Evolutionary conservation across 2,329 filamentous ascomycete genomes (phyloP), one percentile per base, ranked within the genome.

Genomic region (Stagonosporopsis tanaceti): DNA sequence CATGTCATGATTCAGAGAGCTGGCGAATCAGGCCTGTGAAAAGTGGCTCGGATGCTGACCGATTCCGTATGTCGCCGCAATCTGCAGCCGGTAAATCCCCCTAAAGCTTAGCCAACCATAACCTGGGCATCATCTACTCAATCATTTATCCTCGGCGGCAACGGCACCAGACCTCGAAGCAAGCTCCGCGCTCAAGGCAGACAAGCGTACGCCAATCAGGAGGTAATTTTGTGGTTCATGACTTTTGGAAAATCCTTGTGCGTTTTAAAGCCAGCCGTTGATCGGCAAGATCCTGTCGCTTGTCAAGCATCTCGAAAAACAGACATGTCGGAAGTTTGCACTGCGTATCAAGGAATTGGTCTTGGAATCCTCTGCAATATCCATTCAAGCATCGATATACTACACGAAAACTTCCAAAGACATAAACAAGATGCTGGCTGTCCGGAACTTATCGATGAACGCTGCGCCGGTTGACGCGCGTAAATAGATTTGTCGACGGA

Each of bases 391-490:
- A 39, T 48, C 9, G 11, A 11, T 27, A 7, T 12, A n/a, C 28
- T 8, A 37, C 11, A 37, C 12, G 24, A 20, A n/a, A 12, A 30
- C n/a, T 4, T 9, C 20, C 28, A 12, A 20, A 22, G 12, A 24
- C 11, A 27, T 28, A 34, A 44, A 6, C 22, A 22, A 51, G 11
- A 24, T 27, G 32, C n/a, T 34, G 15, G 15, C 3, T 2, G 8
- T 14, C 17, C 20, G 20, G 20, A 20, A 20, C 37, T 68, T 57
- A 72, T n/a, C 67, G 61, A 32, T 55, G 55, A 27, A 70, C 52
- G 41, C 53, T 67, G n/a, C 68, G 67, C 24, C 67, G 59, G 30
- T 61, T 57, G 27, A 55, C 38, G 40, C 56, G 55, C 8, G 64
- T 55, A 25, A 57, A 60, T 4, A 47, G 17, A 15, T 47, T 48